Evolutionary conservation across 495 filamentous ascomycete species (phyloP), one percentile per base, ranked within the genome.

Genomic region (Xylaria acuta): DNA sequence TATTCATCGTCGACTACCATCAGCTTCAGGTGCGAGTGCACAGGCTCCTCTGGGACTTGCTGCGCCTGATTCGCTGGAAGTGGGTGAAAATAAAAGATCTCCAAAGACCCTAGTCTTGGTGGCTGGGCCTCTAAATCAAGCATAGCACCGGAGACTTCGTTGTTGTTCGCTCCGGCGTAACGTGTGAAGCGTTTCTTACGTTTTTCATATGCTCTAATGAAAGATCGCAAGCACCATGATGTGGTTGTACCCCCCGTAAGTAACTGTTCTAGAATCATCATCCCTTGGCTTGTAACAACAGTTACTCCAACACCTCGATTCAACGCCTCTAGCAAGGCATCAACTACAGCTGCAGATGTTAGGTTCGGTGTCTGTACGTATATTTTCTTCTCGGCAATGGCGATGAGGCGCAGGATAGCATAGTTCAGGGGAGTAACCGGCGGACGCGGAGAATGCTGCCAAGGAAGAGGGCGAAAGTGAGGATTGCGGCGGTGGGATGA

Each of bases 201-300:
- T 7, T 71, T 76, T 5, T 73, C 70, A 73, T 88, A 88, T 8
- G 79, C 79, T 41, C 81, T 79, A 12, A 88, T 78, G 1, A 94
- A 81, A 32, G 82, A 85, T 60, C 79, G 80, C 7, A 94, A 72
- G 60, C 87, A 90, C 60, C 85, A 82, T 38, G 86, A 82, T 0
- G 92, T 93, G 3, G 86, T 89, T 0, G 89, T 92, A 14, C 90
- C 90, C 0, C 90, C 89, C 0, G 92, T 94, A 51, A 90, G 78
- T 20, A 94, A 81, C 79, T 94, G 92, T 78, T 94, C 92, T 9
- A 93, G 75, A 18, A 90, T 51, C 92, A 94, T 94, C 83, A 94
- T 89, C 27, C 83, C 82, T 27, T 85, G 81, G 75, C 86, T 89
- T 1, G 91, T 93, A 22, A 93, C 81, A 62, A 94, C 84, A 12